Base-by-base conservation (phyloP, 495 filamentous ascomycete genomes). In the Tuber melanosporum region DNA sequence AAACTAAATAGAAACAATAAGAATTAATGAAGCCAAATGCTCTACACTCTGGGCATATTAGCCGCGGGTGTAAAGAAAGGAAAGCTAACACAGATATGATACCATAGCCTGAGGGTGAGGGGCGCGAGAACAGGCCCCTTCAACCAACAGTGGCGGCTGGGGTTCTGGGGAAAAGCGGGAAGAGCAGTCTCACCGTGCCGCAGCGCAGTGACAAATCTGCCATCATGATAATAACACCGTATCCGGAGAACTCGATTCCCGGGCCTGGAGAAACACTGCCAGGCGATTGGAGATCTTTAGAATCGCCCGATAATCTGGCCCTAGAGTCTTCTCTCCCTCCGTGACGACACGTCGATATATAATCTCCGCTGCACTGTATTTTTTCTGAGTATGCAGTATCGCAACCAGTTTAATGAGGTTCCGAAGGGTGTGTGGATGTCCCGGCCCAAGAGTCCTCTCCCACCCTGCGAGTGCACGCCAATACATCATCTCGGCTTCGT, bases 401-500 rank as follows among this genome's bases (percentile, higher is more conserved):
- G 46, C 46, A 19, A 17, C 46, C 2, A 47, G 46, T 3, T 47
- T 47, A 20, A 20, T 20, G 15, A 47, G 4, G 46, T 1, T 47
- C 46, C 15, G 19, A 0, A 73, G 71, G 9, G 75, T 77, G 10
- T 73, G 49, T 32, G 47, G 71, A 70, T 77, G 49, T 32, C 70
- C 52, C 14, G n/a, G 69, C 20, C 73, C 62, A 6, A 75, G 22
- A 12, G n/a, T 8, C 41, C 44, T 69, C 66, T 47, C 73, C 19
- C n/a, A 17, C 17, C 75, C 75, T 26, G 71, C 39, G 41, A 83
- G 73, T 0, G 79, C 69, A 52, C 74, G 79, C 8, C 45, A 45
- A 74, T 76, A 72, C 70, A 75, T 76, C 57, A 82, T 49, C 20
- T 75, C 46, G 12, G 83, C 83, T 57, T 71, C 71, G 36, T 77